Evolutionary conservation across 495 filamentous ascomycete genomes (phyloP).

Genomic region (Mycothermus thermophilus): DNA sequence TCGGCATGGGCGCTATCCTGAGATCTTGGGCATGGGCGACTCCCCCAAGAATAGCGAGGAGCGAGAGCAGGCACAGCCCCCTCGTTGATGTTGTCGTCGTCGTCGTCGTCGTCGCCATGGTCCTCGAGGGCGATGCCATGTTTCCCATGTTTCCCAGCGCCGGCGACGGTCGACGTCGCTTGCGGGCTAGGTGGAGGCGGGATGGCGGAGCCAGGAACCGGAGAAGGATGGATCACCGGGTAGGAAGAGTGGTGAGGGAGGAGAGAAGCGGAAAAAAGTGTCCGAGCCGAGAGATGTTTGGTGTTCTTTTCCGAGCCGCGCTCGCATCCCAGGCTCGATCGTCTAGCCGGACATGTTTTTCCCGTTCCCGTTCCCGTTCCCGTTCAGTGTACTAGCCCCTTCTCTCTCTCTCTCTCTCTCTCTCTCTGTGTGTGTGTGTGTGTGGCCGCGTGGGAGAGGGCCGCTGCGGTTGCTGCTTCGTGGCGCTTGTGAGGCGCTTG

Average conservation of each 20-base stretch:
- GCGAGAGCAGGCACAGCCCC: slow-evolving; percentile 13
- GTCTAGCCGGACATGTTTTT: slow-evolving; percentile 13
- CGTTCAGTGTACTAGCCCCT: no score
- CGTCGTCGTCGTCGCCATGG: no score
- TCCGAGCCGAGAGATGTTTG: slow-evolving; percentile 2
- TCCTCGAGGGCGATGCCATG: no score
- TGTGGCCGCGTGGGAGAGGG: no score
- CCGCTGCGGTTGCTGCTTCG: slow-evolving; percentile 4
- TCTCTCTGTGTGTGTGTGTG: no score
- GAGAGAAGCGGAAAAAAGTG: slow-evolving; percentile 6
- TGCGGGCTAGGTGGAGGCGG: slow-evolving; percentile 11
- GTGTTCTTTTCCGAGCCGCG: slow-evolving; percentile 10
- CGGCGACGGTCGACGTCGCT: slow-evolving; percentile 31
- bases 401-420: no score
- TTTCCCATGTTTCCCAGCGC: slow-evolving; percentile 19
- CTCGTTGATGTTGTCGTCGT: slow-evolving; percentile 21
- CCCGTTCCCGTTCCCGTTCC: no score
- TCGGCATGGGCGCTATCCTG: slow-evolving; percentile 15
- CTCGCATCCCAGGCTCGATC: slow-evolving; percentile 17
- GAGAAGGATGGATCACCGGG: not conserved
- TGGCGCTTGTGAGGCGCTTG: slow-evolving; percentile 4
- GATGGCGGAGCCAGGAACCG: slow-evolving; percentile 8
- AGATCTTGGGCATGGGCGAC: no score
- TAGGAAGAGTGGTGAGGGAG: not conserved
- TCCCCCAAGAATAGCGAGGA: slow-evolving; percentile 3